Evolutionary conservation across 306 rosid genomes (phyloP).

Genomic region (Lathyrus aphaca): DNA sequence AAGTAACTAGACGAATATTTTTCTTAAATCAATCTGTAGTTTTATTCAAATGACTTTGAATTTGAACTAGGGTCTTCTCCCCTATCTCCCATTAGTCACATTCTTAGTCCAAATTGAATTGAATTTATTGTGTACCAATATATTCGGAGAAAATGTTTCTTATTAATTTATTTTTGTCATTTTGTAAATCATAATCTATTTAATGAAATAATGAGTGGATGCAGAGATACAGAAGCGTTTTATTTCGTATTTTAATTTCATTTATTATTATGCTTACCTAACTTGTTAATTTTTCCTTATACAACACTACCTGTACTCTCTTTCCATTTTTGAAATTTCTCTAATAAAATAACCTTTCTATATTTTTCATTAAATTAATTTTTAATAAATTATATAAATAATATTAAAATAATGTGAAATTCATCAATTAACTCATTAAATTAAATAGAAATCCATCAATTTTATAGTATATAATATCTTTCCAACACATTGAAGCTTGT

Average conservation of each 20-base stretch:
- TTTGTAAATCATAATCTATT: conserved; percentile 5
- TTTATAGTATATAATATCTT: no score
- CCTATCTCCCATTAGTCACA: not conserved
- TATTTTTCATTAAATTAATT: no score
- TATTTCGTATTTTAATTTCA: not conserved
- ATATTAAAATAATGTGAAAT: no score
- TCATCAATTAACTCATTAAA: no score
- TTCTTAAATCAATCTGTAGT: no score
- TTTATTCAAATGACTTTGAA: no score
- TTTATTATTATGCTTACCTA: not conserved
- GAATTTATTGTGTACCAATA: conserved; percentile 50
- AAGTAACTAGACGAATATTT: no score
- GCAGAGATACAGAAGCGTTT: not conserved
- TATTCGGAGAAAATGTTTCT: conserved; percentile 39
- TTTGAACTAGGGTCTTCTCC: no score
- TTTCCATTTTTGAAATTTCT: not conserved
- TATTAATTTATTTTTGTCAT: conserved; percentile 18
- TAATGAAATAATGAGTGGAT: conserved; percentile 10
- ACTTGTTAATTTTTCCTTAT: not conserved
- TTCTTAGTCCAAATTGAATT: conserved; percentile 21
- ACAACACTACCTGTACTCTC: not conserved
- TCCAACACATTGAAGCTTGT: no score
- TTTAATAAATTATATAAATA: no score
- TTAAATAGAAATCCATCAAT: no score
- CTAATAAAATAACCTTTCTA: no score